Evolutionary conservation across 371 early-diverging fungal species (phyloP).

Genomic region (Mortierella sp.): DNA sequence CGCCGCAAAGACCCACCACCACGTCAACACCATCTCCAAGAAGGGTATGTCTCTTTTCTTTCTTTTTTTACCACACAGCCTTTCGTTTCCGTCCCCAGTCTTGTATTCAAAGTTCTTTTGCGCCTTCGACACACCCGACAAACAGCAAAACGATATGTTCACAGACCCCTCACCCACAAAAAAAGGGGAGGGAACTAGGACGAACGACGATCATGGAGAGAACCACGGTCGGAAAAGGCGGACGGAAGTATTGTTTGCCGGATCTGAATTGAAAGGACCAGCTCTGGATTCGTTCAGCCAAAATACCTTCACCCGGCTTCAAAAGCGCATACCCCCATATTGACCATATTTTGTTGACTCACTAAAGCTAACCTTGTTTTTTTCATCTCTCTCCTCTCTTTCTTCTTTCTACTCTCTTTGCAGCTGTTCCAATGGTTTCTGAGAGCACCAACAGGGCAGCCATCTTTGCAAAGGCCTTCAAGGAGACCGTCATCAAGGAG

Average conservation of each 20-base stretch:
- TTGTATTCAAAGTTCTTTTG: too few relatives aligned
- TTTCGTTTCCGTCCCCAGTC: not conserved
- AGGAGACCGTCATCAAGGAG: conserved; percentile 57
- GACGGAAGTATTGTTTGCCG: too few relatives aligned
- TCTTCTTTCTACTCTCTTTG: not conserved
- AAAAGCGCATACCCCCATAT: not conserved
- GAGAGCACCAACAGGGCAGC: conserved; percentile 47
- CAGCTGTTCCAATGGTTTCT: conserved; percentile 37
- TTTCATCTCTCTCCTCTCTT: not conserved
- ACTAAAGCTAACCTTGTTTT: conserved; percentile 6
- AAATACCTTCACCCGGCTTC: not conserved
- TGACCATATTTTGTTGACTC: not conserved
- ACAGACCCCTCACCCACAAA: too few relatives aligned
- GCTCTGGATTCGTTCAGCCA: not conserved
- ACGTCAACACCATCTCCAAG: conserved; percentile 46
- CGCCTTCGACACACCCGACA: not conserved
- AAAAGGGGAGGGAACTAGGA: too few relatives aligned
- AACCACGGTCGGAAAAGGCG: too few relatives aligned
- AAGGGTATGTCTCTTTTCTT: conserved; percentile 28
- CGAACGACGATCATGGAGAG: too few relatives aligned
- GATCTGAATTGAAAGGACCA: too few relatives aligned
- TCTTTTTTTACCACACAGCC: not conserved
- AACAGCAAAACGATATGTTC: too few relatives aligned
- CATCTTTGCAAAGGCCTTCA: conserved; percentile 57
- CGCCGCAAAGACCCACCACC: conserved; percentile 56